phyloP scores from a whole-genome alignment of 176 grass and related monocot species.

The Thinopyrum elongatum region DNA sequence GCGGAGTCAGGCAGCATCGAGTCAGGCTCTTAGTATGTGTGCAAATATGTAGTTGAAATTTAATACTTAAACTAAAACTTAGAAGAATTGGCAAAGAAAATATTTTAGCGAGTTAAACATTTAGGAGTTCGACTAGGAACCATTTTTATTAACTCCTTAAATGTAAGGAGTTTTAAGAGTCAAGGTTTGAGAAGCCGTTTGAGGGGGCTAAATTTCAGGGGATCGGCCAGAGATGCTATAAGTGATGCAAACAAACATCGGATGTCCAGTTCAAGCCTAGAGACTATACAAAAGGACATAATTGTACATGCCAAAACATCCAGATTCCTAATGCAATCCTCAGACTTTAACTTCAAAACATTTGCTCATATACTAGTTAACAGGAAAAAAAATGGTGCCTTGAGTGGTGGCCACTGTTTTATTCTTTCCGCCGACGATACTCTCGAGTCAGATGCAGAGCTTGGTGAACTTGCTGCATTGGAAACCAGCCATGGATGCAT shows the following conservation, averaged over 20 bases:
- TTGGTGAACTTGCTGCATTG: constrained; percentile 25
- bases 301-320: constrained; percentile 13
- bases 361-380: constrained; percentile 23
- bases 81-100: too few species aligned
- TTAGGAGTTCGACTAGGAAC: too few species aligned
- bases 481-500: background rate
- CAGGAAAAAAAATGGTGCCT: constrained; percentile 18
- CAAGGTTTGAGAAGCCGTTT: too few species aligned
- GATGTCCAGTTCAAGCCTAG: background rate
- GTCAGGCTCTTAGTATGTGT: too few species aligned
- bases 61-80: too few species aligned
- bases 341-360: background rate
- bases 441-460: constrained; percentile 10
- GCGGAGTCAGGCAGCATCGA: too few species aligned
- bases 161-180: too few species aligned
- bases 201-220: too few species aligned
- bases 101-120: too few species aligned
- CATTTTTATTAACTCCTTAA: too few species aligned
- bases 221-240: background rate
- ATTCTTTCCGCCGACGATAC: constrained; percentile 11
- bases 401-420: constrained; percentile 10
- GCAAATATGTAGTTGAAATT: too few species aligned
- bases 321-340: background rate
- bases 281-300: background rate
- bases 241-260: background rate